Percentiles rank a stretch among this genome's conserved stretches.
Conservation (phyloP, 805 yeast species). For the Kuraishia ogatae region DNA sequence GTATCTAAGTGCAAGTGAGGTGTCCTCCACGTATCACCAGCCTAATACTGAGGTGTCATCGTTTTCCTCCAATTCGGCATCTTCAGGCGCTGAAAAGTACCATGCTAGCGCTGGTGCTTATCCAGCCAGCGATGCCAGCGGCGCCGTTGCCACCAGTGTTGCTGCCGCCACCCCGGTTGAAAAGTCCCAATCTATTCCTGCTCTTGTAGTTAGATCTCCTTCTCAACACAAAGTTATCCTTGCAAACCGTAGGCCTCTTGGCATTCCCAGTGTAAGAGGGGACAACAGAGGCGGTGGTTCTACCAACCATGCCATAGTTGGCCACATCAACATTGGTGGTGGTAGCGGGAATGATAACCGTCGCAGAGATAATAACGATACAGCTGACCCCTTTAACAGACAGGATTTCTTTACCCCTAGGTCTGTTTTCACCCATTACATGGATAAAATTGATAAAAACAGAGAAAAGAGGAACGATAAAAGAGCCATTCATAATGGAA, state of each 20-base stretch:
- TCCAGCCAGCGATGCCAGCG: too few relatives aligned
- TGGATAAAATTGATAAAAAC: constrained; percentile 51
- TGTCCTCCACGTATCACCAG: constrained; percentile 7
- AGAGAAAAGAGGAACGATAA: constrained; percentile 9
- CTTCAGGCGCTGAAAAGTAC: too few relatives aligned
- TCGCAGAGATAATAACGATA: constrained; percentile 11
- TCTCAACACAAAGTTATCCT: constrained; percentile 17
- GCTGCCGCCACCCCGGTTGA: not conserved
- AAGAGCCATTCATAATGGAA: constrained; percentile 18
- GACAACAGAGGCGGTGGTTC: not conserved
- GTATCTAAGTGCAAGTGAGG: not conserved
- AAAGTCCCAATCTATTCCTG: constrained; percentile 8
- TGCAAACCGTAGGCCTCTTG: constrained; percentile 50
- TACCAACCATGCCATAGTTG: constrained; percentile 6
- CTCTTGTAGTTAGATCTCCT: constrained; percentile 5
- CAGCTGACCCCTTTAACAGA: constrained; percentile 36
- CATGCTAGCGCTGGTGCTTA: constrained; percentile 1
- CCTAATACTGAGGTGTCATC: constrained; percentile 7
- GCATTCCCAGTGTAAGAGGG: constrained; percentile 49
- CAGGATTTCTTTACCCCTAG: constrained; percentile 77
- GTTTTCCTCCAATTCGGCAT: constrained; percentile 3
- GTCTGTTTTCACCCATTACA: constrained; percentile 58
- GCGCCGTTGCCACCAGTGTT: not conserved
- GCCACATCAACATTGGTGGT: constrained; percentile 2
- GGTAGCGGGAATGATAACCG: constrained; percentile 9